Percentiles rank a stretch among this genome's conserved stretches.
These are phyloP conservation scores for Desmodesmus armatus DNA, from an alignment of 139 green algal genomes.

Conservation along the genomic window DNA sequence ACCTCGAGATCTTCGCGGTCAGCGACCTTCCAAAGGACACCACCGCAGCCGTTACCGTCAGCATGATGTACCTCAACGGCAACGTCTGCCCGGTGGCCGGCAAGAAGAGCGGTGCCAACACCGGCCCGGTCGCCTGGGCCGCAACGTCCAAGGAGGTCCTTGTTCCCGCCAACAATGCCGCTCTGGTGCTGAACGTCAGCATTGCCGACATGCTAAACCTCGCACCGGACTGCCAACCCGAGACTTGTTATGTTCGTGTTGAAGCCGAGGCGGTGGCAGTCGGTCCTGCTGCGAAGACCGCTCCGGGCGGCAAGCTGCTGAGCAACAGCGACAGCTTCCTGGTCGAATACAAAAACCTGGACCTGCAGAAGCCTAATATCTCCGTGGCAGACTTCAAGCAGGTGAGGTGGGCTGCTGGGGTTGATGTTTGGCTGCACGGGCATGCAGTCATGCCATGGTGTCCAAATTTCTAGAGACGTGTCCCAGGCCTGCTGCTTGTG, in stretches of 20 bases:
- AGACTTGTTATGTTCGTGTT: constrained; percentile 26
- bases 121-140: not conserved
- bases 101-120: not conserved
- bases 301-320: not conserved
- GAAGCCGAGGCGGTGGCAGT: constrained; percentile 14
- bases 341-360: constrained; percentile 38
- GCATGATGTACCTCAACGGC: constrained; percentile 12
- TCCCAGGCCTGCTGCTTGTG: too few species aligned
- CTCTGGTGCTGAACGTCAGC: constrained; percentile 22
- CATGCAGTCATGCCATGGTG: constrained; percentile 3
- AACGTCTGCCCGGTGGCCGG: not conserved
- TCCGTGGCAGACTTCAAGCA: constrained; percentile 4
- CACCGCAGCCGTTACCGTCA: not conserved
- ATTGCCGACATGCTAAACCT: constrained; percentile 1
- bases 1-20: constrained; percentile 39
- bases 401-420: constrained; percentile 2
- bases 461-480: too few species aligned
- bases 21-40: constrained; percentile 27
- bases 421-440: not conserved
- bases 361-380: constrained; percentile 11
- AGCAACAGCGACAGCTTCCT: constrained; percentile 19
- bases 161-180: constrained; percentile 38
- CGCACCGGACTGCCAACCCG: not conserved
- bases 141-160: not conserved
- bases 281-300: not conserved